A percentile compares a stretch with the other conserved stretches of the same genome.
Conservation (phyloP, 495 filamentous ascomycete species). For the Podospora appendiculata region DNA sequence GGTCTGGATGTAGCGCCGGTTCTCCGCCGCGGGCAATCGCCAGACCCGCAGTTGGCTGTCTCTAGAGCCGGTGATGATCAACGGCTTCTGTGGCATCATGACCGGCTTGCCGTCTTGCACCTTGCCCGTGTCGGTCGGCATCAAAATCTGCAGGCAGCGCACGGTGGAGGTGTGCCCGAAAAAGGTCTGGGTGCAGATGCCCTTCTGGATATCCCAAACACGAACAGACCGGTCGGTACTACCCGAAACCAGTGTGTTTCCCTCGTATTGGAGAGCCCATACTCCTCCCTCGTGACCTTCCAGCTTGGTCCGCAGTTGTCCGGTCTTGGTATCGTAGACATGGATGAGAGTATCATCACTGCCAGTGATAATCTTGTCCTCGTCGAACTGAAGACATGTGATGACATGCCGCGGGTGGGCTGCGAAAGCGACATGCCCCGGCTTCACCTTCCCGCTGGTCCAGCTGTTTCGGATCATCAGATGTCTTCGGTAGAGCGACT, state of each 20-base stretch:
- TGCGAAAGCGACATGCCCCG: conserved; percentile 91
- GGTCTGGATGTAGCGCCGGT: conserved; percentile 66
- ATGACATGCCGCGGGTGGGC: conserved; percentile 95
- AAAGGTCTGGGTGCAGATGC: conserved; percentile 87
- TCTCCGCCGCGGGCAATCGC: conserved; percentile 80
- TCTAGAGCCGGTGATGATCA: conserved; percentile 96
- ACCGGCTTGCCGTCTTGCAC: conserved; percentile 65
- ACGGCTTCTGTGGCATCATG: conserved; percentile 82
- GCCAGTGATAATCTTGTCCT: conserved; percentile 94
- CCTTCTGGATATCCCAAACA: conserved; percentile 94
- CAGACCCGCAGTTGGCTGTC: conserved; percentile 93
- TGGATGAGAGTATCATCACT: conserved; percentile 98
- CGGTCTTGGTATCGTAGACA: conserved; percentile 96
- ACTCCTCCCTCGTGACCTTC: conserved; percentile 95
- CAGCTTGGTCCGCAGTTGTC: conserved; percentile 70
- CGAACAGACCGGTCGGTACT: conserved; percentile 93
- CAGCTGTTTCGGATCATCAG: conserved; percentile 82
- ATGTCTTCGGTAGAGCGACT: conserved; percentile 90
- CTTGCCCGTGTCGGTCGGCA: conserved; percentile 71
- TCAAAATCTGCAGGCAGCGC: conserved; percentile 88
- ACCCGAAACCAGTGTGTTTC: conserved; percentile 89
- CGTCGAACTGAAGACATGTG: conserved; percentile 94
- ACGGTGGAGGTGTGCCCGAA: conserved; percentile 97
- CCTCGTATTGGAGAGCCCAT: conserved; percentile 95
- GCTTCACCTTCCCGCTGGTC: conserved; percentile 78